Conservation (phyloP, 306 rosid species). For the Hylodesmum podocarpum region DNA sequence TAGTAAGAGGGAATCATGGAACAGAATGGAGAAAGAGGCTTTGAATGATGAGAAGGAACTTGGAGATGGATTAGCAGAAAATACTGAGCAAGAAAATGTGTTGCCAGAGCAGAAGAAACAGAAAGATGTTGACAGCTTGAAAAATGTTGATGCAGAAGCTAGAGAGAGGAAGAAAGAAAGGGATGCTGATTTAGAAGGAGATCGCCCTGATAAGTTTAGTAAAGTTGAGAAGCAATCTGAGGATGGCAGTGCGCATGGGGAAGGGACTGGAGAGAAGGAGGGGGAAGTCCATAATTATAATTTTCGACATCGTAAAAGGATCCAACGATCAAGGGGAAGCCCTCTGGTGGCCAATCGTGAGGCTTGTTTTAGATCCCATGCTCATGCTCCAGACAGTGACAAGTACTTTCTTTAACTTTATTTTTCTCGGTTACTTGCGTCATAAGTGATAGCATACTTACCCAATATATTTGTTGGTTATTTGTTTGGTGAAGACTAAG, state of each 20-base stretch:
- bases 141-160: conserved; percentile 66
- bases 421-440: conserved; percentile 22
- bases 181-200: conserved; percentile 69
- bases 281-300: conserved; percentile 68
- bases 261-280: conserved; percentile 69
- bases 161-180: conserved; percentile 84
- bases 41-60: conserved; percentile 57
- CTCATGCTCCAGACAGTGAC: conserved; percentile 74
- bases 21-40: not conserved
- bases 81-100: conserved; percentile 54
- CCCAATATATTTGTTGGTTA: conserved; percentile 2
- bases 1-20: not conserved
- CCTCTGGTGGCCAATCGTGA: conserved; percentile 78
- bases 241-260: conserved; percentile 74
- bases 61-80: conserved; percentile 63
- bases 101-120: conserved; percentile 71
- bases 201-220: conserved; percentile 65
- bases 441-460: conserved; percentile 16
- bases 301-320: conserved; percentile 84
- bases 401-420: conserved; percentile 49
- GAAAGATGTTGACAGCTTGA: conserved; percentile 62
- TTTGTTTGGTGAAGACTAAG: not conserved
- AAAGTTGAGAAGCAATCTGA: conserved; percentile 77
- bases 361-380: conserved; percentile 59
- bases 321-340: conserved; percentile 84